Conservation (phyloP, 352 stramenopile genomes). For the Blastocystis sp. region DNA sequence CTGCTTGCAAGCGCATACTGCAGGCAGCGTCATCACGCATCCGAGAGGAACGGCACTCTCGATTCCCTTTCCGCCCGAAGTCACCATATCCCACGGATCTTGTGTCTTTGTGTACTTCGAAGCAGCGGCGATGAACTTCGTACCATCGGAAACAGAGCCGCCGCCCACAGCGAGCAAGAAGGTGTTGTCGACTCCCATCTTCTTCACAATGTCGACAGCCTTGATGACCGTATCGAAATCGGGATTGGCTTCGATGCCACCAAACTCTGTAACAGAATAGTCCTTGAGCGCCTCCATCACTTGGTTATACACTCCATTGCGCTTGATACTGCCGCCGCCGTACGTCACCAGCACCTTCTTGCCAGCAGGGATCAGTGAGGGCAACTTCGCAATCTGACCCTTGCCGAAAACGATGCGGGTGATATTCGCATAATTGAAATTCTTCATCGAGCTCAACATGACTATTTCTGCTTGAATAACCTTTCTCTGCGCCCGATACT, state of each 20-base stretch:
- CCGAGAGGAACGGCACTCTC: constrained; percentile 55
- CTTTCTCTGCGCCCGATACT: not conserved
- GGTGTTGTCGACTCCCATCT: constrained; percentile 32
- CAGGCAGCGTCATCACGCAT: constrained; percentile 69
- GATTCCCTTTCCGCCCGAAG: constrained; percentile 56
- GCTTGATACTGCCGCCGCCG: constrained; percentile 69
- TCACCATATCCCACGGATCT: constrained; percentile 66
- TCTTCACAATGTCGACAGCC: constrained; percentile 67
- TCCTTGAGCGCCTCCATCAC: constrained; percentile 52
- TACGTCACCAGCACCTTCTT: constrained; percentile 70
- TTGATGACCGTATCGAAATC: constrained; percentile 70
- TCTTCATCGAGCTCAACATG: constrained; percentile 32
- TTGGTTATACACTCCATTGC: constrained; percentile 72
- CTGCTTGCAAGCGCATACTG: not conserved
- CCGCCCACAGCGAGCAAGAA: constrained; percentile 71
- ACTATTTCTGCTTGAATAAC: not conserved
- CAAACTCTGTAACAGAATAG: constrained; percentile 56
- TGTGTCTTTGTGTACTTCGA: constrained; percentile 57
- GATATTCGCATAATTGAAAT: constrained; percentile 74
- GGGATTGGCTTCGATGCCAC: constrained; percentile 72
- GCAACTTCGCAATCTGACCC: constrained; percentile 71
- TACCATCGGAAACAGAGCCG: constrained; percentile 66
- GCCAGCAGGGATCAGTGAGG: constrained; percentile 46
- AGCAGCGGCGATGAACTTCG: constrained; percentile 71
- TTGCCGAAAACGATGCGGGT: constrained; percentile 73